These are phyloP conservation scores for Pisolithus microcarpus DNA, from an alignment of 768 basidiomycete genomes.

Conservation along the genomic window DNA sequence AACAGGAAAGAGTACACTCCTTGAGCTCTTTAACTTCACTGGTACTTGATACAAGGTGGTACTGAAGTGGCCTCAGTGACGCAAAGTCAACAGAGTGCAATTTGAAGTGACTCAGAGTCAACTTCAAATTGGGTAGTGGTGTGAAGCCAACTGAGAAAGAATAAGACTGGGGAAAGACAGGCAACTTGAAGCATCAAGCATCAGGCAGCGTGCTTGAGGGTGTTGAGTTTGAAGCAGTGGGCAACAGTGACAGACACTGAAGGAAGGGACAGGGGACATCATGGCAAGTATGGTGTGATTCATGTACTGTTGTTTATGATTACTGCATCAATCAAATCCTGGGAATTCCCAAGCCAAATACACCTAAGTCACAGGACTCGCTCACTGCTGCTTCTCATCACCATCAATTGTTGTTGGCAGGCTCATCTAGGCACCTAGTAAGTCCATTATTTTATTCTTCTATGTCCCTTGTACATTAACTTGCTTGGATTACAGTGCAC, in stretches of 20 bases:
- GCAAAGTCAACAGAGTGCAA: not conserved
- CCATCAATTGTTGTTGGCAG: not conserved
- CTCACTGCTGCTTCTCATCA: not conserved
- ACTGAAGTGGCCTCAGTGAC: not conserved
- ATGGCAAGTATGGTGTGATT: not conserved
- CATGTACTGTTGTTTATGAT: not conserved
- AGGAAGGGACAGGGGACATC: not conserved
- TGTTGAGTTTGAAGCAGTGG: not conserved
- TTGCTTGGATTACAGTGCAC: too few relatives aligned
- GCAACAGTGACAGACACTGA: not conserved
- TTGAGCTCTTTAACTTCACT: not conserved
- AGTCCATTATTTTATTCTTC: not conserved
- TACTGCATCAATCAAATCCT: not conserved
- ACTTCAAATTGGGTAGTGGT: not conserved
- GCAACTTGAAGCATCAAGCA: not conserved
- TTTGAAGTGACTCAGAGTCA: not conserved
- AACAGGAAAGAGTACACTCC: not conserved
- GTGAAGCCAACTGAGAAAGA: not conserved
- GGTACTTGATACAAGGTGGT: not conserved
- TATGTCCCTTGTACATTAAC: too few relatives aligned
- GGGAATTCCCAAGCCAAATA: not conserved
- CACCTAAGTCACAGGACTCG: too few relatives aligned
- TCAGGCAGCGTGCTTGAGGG: not conserved
- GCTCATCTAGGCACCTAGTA: not conserved
- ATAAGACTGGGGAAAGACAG: not conserved